Base-by-base conservation (phyloP, 2,329 filamentous ascomycete genomes). In the Claviceps arundinis region DNA sequence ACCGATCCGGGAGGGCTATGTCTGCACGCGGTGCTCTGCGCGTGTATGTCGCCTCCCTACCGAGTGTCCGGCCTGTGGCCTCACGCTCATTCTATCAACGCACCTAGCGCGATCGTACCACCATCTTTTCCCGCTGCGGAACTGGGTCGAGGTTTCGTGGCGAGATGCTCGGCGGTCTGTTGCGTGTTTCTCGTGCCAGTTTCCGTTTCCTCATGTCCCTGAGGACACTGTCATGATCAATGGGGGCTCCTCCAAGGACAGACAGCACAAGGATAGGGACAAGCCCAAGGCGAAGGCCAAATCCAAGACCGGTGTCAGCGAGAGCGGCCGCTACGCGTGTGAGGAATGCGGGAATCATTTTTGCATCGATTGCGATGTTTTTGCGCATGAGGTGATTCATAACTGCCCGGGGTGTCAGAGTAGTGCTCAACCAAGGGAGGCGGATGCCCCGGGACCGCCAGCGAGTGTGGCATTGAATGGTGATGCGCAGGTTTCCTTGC, bases 341-440 rank as follows among this genome's bases (percentile, higher is more conserved):
- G 80, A 85, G 59, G 82, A 84, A n/a, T 98, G 93, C 67, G 70
- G 77, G 3, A 83, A 87, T 54, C 91, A 97, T 69, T 98, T 97
- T 65, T 98, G 93, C 73, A 94, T 98, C 58, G 93, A 98, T 66
- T 98, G 93, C 66, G 93, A 98, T 66, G 82, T 96, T 24, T 96
- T 93, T 70, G 86, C 88, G 24, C 93, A 98, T 65, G 89, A 96
- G 70, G 81, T 94, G 13, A 79, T 95, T 50, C 91, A 98, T 65
- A 97, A 97, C 68, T 98, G 93, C 62, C 90, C 93, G 0, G 91
- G 91, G 0, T 98, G 93, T 66, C 84, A 81, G 66, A 78, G 76
- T 61, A 72, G 73, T 52, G 63, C 40, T 9, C 53, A 47, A 38
- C 54, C 14, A 14, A 37, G 37, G 11, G 47, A 42, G 16, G 41